Evolutionary conservation across 192 early-diverging fungal genomes (phyloP).

Genomic region (Mortierella alpina): DNA sequence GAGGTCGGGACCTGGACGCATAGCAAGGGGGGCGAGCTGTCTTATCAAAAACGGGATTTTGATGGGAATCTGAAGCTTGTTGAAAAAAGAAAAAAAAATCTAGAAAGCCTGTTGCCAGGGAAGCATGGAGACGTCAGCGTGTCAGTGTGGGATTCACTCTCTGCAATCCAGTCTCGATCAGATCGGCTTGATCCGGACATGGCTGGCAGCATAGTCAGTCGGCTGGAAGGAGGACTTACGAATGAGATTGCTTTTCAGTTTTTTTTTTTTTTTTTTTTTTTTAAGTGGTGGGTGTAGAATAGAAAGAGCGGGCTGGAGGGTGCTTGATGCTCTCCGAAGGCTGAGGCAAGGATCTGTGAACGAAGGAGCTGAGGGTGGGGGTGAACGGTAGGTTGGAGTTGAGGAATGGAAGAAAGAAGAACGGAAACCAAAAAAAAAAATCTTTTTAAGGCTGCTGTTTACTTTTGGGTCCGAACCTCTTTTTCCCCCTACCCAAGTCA

Average conservation of each 20-base stretch:
- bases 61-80: background rate
- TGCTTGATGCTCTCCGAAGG: background rate
- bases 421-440: slow-evolving; percentile 11
- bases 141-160: background rate
- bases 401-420: slow-evolving; percentile 17
- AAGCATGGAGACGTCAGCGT: background rate
- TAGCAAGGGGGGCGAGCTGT: slow-evolving; percentile 47
- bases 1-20: slow-evolving; percentile 54
- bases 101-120: slow-evolving; percentile 4
- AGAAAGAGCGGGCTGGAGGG: background rate
- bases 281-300: background rate
- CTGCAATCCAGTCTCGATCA: too few species aligned
- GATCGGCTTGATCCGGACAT: background rate
- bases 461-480: background rate
- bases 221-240: slow-evolving; percentile 6
- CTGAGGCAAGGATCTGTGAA: too few species aligned
- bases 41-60: slow-evolving; percentile 46
- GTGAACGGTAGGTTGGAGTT: slow-evolving; percentile 3
- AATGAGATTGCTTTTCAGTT: slow-evolving; percentile 23
- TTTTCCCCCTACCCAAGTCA: background rate
- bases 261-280: slow-evolving; percentile 22
- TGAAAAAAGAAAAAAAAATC: background rate
- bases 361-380: background rate
- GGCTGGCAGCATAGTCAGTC: too few species aligned
- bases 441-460: slow-evolving; percentile 12